A percentile compares a stretch with the other conserved stretches of the same genome.
These are phyloP conservation scores for Pleoardoris graminearum DNA, from an alignment of 2,329 filamentous ascomycete genomes.

Conservation along the genomic window DNA sequence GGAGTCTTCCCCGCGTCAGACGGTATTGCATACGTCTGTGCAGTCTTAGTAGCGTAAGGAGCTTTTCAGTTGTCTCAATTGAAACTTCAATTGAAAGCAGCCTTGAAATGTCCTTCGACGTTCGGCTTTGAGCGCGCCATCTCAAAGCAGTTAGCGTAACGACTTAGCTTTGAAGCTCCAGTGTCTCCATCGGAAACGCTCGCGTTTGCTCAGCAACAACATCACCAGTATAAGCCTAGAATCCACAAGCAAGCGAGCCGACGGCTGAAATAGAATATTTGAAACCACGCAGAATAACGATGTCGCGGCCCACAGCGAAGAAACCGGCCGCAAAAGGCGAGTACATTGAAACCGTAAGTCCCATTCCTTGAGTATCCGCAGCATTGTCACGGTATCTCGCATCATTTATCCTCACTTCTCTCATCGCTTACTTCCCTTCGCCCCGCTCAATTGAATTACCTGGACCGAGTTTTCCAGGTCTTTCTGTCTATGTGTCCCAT, in stretches of 20 bases:
- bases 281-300: constrained; percentile 13
- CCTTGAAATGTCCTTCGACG: no score
- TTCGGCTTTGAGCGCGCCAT: neutral
- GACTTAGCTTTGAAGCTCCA: neutral
- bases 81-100: no score
- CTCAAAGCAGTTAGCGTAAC: neutral
- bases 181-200: neutral
- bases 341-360: constrained; percentile 92
- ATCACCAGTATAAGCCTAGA: neutral
- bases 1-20: no score
- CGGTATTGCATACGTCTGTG: no score
- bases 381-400: no score
- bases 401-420: neutral
- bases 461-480: no score
- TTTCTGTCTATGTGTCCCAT: neutral
- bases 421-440: neutral
- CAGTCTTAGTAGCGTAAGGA: no score
- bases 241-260: no score
- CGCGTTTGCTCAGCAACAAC: neutral
- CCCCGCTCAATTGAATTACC: neutral
- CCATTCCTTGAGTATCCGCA: no score
- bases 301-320: constrained; percentile 57
- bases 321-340: constrained; percentile 72
- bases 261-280: no score
- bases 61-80: no score